Conservation (phyloP, 2,329 filamentous ascomycete genomes). For the Biscogniauxia marginata region DNA sequence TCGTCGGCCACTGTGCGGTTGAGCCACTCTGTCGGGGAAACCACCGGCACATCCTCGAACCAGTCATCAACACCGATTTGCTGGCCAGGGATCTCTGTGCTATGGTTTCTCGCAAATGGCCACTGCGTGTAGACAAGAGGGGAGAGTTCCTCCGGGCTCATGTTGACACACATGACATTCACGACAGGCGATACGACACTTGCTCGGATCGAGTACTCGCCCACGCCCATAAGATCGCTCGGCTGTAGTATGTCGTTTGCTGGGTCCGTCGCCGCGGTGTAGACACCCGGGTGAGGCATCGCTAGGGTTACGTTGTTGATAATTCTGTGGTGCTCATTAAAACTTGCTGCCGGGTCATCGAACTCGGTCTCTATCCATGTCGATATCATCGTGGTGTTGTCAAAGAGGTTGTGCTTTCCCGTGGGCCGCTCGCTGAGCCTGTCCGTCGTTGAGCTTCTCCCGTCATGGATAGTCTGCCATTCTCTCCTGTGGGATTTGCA, state of each 20-base stretch:
- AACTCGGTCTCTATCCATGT: constrained; percentile 64
- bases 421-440: constrained; percentile 51
- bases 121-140: constrained; percentile 66
- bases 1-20: constrained; percentile 65
- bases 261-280: constrained; percentile 59
- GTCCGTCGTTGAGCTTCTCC: constrained; percentile 40
- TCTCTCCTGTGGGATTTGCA: constrained; percentile 33
- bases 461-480: constrained; percentile 51
- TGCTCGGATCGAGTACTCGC: constrained; percentile 66
- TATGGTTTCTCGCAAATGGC: constrained; percentile 42
- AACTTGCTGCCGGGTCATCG: constrained; percentile 52
- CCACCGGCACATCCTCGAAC: constrained; percentile 37
- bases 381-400: constrained; percentile 69
- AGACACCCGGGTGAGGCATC: constrained; percentile 70
- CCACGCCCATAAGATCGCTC: constrained; percentile 60
- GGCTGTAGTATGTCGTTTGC: constrained; percentile 71
- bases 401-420: constrained; percentile 63
- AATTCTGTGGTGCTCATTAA: constrained; percentile 50
- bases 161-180: constrained; percentile 71
- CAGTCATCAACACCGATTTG: constrained; percentile 36
- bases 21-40: constrained; percentile 37
- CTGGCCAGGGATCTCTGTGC: constrained; percentile 37
- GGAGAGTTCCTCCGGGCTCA: constrained; percentile 56
- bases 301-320: constrained; percentile 77
- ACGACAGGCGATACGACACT: constrained; percentile 68